Evolutionary conservation across 2,329 filamentous ascomycete species (phyloP).

Genomic region (Penicillium crustosum): DNA sequence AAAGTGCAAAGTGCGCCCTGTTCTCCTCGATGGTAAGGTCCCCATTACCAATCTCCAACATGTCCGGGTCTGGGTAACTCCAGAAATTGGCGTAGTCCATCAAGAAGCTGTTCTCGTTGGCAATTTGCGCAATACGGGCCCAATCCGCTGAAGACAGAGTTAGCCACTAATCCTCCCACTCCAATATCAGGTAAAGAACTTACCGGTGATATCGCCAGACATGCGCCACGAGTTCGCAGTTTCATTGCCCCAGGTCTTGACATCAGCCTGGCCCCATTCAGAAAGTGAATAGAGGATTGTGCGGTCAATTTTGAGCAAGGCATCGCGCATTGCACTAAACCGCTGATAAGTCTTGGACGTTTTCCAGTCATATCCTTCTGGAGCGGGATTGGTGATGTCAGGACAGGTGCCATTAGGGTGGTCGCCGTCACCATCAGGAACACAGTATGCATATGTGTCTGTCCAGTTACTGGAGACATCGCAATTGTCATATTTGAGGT

Average conservation of each 20-base stretch:
- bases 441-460: constrained; percentile 43
- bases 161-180: background rate
- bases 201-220: constrained; percentile 36
- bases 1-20: constrained; percentile 53
- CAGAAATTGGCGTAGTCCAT: constrained; percentile 50
- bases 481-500: constrained; percentile 62
- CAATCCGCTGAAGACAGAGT: constrained; percentile 23
- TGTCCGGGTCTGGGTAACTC: constrained; percentile 53
- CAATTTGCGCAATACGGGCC: constrained; percentile 41
- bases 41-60: constrained; percentile 54
- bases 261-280: constrained; percentile 54
- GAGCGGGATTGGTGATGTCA: constrained; percentile 36
- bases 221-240: constrained; percentile 51
- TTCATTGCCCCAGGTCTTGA: constrained; percentile 52
- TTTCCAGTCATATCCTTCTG: constrained; percentile 53
- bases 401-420: constrained; percentile 47
- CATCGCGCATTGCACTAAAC: constrained; percentile 55
- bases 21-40: constrained; percentile 49
- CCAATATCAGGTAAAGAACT: background rate
- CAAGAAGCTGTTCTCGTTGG: constrained; percentile 53
- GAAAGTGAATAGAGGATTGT: constrained; percentile 56
- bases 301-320: constrained; percentile 46
- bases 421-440: constrained; percentile 38
- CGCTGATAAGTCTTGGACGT: constrained; percentile 50
- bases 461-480: constrained; percentile 40